Evolutionary conservation across 1,139 yeast genomes (phyloP).

Genomic region (Trichomonascaceae sp.): DNA sequence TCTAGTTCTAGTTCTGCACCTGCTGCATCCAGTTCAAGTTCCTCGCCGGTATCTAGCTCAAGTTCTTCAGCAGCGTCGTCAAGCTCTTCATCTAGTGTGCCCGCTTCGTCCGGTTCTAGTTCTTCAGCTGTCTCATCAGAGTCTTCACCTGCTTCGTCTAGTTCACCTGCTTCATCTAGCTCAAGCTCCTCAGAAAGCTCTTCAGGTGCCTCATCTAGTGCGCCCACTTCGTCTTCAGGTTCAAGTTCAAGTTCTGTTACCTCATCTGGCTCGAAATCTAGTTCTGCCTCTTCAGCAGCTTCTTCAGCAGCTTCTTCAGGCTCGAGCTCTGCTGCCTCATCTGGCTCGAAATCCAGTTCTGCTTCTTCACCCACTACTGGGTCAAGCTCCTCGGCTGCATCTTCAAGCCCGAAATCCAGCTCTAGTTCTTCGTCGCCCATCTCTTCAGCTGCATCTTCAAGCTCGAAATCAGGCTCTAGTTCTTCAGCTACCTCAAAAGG

Average conservation of each 20-base stretch:
- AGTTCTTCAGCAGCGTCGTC: not conserved
- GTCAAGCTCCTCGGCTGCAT: too few species aligned
- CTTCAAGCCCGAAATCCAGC: too few species aligned
- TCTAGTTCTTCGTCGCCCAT: too few species aligned
- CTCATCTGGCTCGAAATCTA: too few species aligned
- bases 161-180: not conserved
- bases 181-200: conserved; percentile 6
- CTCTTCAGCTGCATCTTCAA: too few species aligned
- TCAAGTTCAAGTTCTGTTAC: conserved; percentile 4
- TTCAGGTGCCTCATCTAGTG: conserved; percentile 7
- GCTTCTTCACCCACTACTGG: not conserved
- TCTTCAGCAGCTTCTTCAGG: too few species aligned
- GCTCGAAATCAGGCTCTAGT: not conserved
- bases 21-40: not conserved
- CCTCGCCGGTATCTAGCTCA: not conserved
- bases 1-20: too few species aligned
- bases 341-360: not conserved
- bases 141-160: not conserved
- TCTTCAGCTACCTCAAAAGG: not conserved
- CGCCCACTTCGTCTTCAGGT: conserved; percentile 4
- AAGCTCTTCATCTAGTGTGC: conserved; percentile 7
- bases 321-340: too few species aligned
- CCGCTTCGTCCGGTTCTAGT: not conserved
- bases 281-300: too few species aligned
- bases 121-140: not conserved